Evolutionary conservation across 768 basidiomycete genomes (phyloP).

Genomic region (Ramaria sp.): DNA sequence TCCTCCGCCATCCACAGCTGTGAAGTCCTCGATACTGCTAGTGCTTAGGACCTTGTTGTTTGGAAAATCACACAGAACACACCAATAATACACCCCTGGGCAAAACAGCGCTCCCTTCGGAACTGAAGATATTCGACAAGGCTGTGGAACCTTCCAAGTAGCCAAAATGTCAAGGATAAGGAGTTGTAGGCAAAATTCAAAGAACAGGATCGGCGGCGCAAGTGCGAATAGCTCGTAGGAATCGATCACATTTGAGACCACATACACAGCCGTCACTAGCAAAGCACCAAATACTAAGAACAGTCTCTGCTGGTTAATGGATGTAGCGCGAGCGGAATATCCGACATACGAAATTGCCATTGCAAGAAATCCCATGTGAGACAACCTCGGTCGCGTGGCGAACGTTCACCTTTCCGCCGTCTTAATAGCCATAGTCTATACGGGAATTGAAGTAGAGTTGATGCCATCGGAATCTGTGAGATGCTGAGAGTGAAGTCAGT

Average conservation of each 20-base stretch:
- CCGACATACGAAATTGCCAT: constrained; percentile 5
- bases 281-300: constrained; percentile 1
- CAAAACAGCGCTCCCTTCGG: background rate
- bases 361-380: constrained; percentile 6
- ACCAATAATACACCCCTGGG: constrained; percentile 3
- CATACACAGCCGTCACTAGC: background rate
- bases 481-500: background rate
- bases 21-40: constrained; percentile 6
- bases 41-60: background rate
- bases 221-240: background rate
- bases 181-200: background rate
- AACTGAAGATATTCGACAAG: constrained; percentile 8
- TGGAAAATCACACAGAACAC: background rate
- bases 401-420: constrained; percentile 3
- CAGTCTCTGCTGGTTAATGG: background rate
- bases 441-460: constrained; percentile 1
- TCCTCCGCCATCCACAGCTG: background rate
- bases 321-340: background rate
- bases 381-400: background rate
- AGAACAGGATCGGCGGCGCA: background rate
- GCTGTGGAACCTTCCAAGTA: background rate
- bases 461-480: background rate
- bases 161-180: background rate
- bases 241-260: background rate
- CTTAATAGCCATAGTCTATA: background rate